These are phyloP conservation scores for Centrapalus pauciflorus DNA, from an alignment of 129 eudicot genomes.

Conservation along the genomic window DNA sequence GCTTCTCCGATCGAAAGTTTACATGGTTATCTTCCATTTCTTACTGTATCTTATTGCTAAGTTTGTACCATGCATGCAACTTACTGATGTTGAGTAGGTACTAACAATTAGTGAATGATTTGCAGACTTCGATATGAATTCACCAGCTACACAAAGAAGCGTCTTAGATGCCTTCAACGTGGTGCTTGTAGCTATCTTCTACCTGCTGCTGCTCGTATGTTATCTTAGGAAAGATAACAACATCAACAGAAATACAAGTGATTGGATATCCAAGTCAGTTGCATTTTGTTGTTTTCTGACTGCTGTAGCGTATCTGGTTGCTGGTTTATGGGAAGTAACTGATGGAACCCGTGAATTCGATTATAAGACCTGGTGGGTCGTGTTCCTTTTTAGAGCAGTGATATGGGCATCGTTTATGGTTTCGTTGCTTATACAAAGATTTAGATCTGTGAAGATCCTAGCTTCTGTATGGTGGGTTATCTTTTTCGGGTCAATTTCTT, in stretches of 20 bases:
- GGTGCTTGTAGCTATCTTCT: conserved; percentile 23
- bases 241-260: conserved; percentile 14
- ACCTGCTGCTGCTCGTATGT: conserved; percentile 19
- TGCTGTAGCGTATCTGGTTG: conserved; percentile 26
- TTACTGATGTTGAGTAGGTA: too few species aligned
- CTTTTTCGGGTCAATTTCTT: conserved; percentile 23
- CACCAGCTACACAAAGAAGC: conserved; percentile 19
- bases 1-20: too few species aligned
- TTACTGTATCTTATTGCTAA: too few species aligned
- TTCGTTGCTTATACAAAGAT: conserved; percentile 39
- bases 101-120: too few species aligned
- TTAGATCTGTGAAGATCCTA: conserved; percentile 26
- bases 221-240: conserved; percentile 16
- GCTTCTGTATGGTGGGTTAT: conserved; percentile 42
- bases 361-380: conserved; percentile 32
- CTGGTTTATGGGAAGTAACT: conserved; percentile 29
- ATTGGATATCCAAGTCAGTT: conserved; percentile 21
- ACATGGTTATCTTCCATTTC: too few species aligned
- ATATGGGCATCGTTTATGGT: conserved; percentile 38
- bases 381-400: conserved; percentile 25
- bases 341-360: not conserved
- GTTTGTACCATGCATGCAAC: too few species aligned
- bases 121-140: conserved; percentile 17
- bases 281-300: conserved; percentile 32
- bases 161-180: conserved; percentile 35